Evolutionary conservation across 768 basidiomycete genomes (phyloP), one percentile per base, ranked within the genome.

Genomic region (Phallus indusiatus): DNA sequence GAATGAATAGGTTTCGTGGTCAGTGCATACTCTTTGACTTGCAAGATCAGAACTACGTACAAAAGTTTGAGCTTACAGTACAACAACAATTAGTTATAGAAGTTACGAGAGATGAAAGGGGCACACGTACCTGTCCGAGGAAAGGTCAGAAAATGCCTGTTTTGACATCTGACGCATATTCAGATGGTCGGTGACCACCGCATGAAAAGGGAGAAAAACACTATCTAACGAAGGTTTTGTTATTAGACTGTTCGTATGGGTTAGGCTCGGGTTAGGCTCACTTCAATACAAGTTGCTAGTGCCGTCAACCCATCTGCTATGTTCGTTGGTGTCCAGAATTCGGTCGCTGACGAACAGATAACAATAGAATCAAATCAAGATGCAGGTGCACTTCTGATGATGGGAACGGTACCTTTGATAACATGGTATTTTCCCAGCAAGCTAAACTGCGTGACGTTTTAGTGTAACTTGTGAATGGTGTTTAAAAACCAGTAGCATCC

Each of bases 281-380:
- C 90, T 80, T 95, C 93, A 53, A 94, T 81, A 63, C 88, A 90
- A 33, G 84, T 90, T 17, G 86, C 75, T 4, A 96, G 76, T 0
- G 93, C 90, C 62, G 83, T 88, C 33, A 94, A 71, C 0, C 93
- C 93, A 60, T 95, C 80, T 0, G 90, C 81, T 54, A 95, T 82
- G 66, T 95, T 95, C 3, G 86, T 84, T 36, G 76, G 71, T 1
- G 91, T 89, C 92, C 93, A 94, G 66, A 84, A 92, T 57, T 78
- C 49, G 0, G 90, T 90, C n/a, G 73, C 90, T 81, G 65, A 64
- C n/a, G 61, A 56, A 50, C 8, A 24, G 53, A 2, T 8, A 55
- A 18, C 37, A 22, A 50, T n/a, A 46, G 16, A 18, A 37, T 16
- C 4, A 3, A 0, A n/a, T 20, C 28, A 34, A 21, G 60, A 47